A percentile compares a stretch with the other conserved stretches of the same genome.
phyloP scores from a whole-genome alignment of 108 stramenopile species.

The Aureococcus anophagefferens region DNA sequence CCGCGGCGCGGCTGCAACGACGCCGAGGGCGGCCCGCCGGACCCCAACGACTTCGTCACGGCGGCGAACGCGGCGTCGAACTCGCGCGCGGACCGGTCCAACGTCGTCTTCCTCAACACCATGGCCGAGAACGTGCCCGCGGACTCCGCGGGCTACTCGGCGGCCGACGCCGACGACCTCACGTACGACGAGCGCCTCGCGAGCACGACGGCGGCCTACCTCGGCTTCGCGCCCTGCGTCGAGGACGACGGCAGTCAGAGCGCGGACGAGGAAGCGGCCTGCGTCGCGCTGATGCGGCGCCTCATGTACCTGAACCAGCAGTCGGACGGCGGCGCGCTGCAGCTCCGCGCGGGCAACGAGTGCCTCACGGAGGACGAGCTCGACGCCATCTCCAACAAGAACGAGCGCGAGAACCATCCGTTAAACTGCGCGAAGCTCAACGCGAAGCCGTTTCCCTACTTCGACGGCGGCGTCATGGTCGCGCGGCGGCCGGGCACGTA shows the following conservation, averaged over 20 bases:
- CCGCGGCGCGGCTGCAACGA: conserved; percentile 37
- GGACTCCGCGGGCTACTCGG: conserved; percentile 5
- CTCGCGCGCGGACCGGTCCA: conserved; percentile 28
- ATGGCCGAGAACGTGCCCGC: conserved; percentile 26
- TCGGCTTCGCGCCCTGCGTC: neutral
- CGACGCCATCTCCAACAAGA: conserved; percentile 17
- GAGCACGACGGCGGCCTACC: too few species aligned
- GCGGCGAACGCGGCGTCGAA: conserved; percentile 23
- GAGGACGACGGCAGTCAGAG: neutral
- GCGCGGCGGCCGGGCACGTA: conserved; percentile 9
- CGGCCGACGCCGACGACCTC: neutral
- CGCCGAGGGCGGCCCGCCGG: conserved; percentile 33
- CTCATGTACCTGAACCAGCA: conserved; percentile 29
- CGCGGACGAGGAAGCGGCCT: neutral
- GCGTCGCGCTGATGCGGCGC: neutral
- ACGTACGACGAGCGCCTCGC: too few species aligned
- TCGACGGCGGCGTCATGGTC: conserved; percentile 28
- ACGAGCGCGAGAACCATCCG: conserved; percentile 31
- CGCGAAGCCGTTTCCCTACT: conserved; percentile 30
- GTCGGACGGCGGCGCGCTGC: neutral
- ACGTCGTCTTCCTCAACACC: conserved; percentile 19
- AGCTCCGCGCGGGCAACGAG: neutral
- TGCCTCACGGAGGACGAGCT: conserved; percentile 23
- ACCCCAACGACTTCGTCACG: conserved; percentile 23
- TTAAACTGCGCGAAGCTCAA: conserved; percentile 38